Evolutionary conservation across 106 monocot species (phyloP), one percentile per base, ranked within the genome.

Genomic region (Acorus gramineus): DNA sequence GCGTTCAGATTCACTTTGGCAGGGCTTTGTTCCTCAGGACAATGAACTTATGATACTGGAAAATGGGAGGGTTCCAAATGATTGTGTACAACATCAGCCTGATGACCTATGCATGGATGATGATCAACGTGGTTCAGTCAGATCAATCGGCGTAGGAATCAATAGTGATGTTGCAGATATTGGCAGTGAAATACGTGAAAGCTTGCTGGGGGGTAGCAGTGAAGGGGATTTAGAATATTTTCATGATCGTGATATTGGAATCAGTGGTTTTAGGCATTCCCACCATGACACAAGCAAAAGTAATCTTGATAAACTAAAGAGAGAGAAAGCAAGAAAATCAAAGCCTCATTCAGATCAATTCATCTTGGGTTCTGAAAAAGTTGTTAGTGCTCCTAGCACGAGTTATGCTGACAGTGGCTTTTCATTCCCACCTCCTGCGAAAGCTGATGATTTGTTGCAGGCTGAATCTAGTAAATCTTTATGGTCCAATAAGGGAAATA

Each of bases 71-170:
- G 61, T 67, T 56, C 46, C 52, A 2, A 71, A 67, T 75, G 87
- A 84, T 3, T 56, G 61, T 66, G 81, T 80, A 44, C 73, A 51
- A 8, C 60, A 66, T 73, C 62, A 55, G 2, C 77, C 67, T 73
- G 87, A 77, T 81, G 77, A 86, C 69, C 76, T 79, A 6, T 77
- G 84, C 52, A 60, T 80, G 49, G 92, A 89, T 69, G 91, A 92
- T 66, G 92, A 86, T 69, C 89, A 80, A 48, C 87, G 88, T 81
- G 76, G 83, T 62, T 99, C 92, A 50, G 92, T 92, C 52, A 79
- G 98, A 64, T 99, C 98, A 52, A 86, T 92, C 80, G 98, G 98
- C 55, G 98, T 99, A 52, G 98, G 98, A 62, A 85, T 89, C 62
- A 92, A 74, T 69, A 92, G 98, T 71, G 88, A 92, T 78, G 76